Conservation (phyloP, 495 filamentous ascomycete species). For the Chaetomium fimeti region DNA sequence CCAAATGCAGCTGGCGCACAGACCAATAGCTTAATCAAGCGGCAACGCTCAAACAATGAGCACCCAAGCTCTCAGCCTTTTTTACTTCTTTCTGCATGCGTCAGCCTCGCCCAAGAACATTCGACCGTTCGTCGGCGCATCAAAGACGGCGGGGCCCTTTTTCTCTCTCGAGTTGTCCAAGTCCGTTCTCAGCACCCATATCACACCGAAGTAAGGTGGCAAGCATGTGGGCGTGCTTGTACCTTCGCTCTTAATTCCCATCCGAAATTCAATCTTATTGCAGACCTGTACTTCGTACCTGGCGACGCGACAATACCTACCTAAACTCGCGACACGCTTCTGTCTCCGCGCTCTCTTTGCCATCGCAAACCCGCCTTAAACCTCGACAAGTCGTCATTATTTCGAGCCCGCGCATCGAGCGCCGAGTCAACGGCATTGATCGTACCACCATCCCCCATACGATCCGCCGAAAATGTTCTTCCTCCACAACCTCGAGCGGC, state of each 20-base stretch:
- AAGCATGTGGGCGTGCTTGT: constrained; percentile 14
- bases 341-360: neutral
- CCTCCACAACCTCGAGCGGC: constrained; percentile 89
- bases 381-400: neutral
- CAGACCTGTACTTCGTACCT: too few species aligned
- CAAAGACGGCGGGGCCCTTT: constrained; percentile 5
- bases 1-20: constrained; percentile 18
- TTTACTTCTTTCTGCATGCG: constrained; percentile 3
- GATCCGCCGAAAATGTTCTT: constrained; percentile 74
- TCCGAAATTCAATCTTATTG: neutral
- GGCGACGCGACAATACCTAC: neutral
- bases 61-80: neutral
- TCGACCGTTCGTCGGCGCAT: neutral
- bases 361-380: neutral
- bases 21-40: constrained; percentile 27
- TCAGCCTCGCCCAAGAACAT: constrained; percentile 15
- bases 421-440: neutral
- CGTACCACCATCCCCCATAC: too few species aligned
- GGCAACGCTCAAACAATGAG: neutral
- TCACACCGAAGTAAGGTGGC: neutral
- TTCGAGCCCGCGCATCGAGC: neutral
- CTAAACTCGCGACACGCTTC: neutral
- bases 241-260: constrained; percentile 3
- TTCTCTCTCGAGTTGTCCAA: neutral
- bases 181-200: neutral